A percentile compares a stretch with the other conserved stretches of the same genome.
Conservation (phyloP, 1,284 basidiomycete genomes). For the Boletus semigastroideus region DNA sequence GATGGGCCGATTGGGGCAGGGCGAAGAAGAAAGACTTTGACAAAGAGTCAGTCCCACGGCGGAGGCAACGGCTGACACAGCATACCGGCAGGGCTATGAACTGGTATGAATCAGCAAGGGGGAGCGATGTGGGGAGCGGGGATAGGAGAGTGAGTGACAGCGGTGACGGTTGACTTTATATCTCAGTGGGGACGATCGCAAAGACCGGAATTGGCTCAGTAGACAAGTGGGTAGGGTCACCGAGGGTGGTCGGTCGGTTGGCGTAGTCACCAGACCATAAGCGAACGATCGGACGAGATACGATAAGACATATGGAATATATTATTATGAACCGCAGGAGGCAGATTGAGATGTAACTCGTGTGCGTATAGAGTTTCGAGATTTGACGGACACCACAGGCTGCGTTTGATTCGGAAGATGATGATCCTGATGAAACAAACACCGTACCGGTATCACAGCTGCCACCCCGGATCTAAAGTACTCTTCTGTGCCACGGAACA, state of each 20-base stretch:
- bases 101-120: conserved; percentile 1
- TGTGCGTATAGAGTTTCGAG: conserved; percentile 20
- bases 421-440: conserved; percentile 11
- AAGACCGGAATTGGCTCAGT: conserved; percentile 12
- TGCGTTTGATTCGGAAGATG: conserved; percentile 7
- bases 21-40: conserved; percentile 21
- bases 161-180: conserved; percentile 26
- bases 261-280: conserved; percentile 32
- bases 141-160: conserved; percentile 10
- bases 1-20: conserved; percentile 15
- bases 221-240: conserved; percentile 9
- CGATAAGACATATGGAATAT: conserved; percentile 16
- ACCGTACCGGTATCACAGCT: neutral
- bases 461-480: conserved; percentile 1
- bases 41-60: conserved; percentile 13
- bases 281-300: conserved; percentile 33
- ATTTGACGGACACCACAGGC: conserved; percentile 20
- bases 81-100: conserved; percentile 12
- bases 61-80: conserved; percentile 3
- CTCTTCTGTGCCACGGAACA: neutral
- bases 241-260: conserved; percentile 12
- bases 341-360: conserved; percentile 1
- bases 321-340: conserved; percentile 18
- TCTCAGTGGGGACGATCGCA: conserved; percentile 4
- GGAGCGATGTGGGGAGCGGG: conserved; percentile 5